These are phyloP conservation scores for Elsinoe necatrix DNA, from an alignment of 2,329 filamentous ascomycete species.

Conservation along the genomic window DNA sequence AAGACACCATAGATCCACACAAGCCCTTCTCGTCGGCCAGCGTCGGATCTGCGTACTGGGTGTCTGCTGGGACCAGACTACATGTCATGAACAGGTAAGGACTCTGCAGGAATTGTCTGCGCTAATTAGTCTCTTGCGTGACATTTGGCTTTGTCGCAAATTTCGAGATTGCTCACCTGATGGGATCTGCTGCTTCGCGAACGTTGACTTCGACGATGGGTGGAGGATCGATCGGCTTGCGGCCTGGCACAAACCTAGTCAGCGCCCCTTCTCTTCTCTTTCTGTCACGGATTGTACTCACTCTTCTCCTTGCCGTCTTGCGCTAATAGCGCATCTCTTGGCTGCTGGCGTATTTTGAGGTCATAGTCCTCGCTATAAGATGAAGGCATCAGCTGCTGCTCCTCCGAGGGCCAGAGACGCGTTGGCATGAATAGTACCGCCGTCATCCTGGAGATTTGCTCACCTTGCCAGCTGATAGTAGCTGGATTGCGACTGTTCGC, in stretches of 20 bases:
- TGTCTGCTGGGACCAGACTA: slow-evolving; percentile 45
- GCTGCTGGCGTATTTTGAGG: slow-evolving; percentile 57
- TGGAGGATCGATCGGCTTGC: slow-evolving; percentile 81
- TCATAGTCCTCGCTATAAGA: slow-evolving; percentile 46
- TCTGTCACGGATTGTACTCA: slow-evolving; percentile 29
- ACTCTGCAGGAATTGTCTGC: slow-evolving; percentile 53
- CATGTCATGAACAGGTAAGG: slow-evolving; percentile 57
- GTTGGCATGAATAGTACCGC: slow-evolving; percentile 10
- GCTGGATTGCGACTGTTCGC: slow-evolving; percentile 18
- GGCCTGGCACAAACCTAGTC: slow-evolving; percentile 43
- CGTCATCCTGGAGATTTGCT: slow-evolving; percentile 10
- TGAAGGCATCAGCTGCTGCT: background rate
- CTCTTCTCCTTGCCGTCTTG: slow-evolving; percentile 65
- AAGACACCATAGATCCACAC: slow-evolving; percentile 68
- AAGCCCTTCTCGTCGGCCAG: slow-evolving; percentile 41
- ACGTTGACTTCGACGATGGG: slow-evolving; percentile 69
- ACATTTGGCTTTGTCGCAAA: background rate
- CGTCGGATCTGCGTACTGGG: slow-evolving; percentile 37
- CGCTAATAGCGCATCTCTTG: slow-evolving; percentile 57
- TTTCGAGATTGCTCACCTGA: slow-evolving; percentile 46
- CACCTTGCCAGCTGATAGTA: slow-evolving; percentile 19
- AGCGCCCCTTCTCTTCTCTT: slow-evolving; percentile 6
- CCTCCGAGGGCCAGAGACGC: slow-evolving; percentile 14
- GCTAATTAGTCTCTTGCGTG: slow-evolving; percentile 17
- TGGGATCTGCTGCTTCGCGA: slow-evolving; percentile 40